Evolutionary conservation across 306 rosid species (phyloP), one percentile per base, ranked within the genome.

Genomic region (Rosa chinensis): DNA sequence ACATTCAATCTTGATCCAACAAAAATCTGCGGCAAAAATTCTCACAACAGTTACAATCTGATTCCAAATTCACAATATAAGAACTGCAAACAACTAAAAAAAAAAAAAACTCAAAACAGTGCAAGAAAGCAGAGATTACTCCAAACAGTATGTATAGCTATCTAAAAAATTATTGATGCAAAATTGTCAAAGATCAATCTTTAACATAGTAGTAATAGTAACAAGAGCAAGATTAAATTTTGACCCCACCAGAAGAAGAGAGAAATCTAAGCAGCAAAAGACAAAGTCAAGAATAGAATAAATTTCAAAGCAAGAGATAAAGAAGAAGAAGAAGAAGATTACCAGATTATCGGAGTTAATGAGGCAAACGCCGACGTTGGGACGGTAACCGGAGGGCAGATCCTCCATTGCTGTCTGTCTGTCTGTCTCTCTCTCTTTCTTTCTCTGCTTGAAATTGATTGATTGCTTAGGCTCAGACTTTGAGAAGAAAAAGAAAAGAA

Each of bases 311-410:
- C 63, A 56, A 56, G 52, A 52, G n/a, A 63, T 12, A 18, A 68
- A 66, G 35, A 3, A 20, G 50, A 10, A 67, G 67, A 55, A 58
- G 23, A 61, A 66, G 70, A 66, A 12, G 55, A 70, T 48, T 73
- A 94, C 99, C 97, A 88, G 92, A 76, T 86, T 86, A 66, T 92
- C 88, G 4, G 88, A 86, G 82, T 92, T 95, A 85, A 93, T 88
- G 86, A 95, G 97, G 84, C 99, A 95, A 80, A 95, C 95, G 59
- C 99, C 99, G 59, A 95, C 96, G 97, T 95, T 95, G 59, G 99
- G 99, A 75, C 98, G 99, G 75, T 95, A 95, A 71, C 99, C 99
- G 79, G 85, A 79, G 12, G 99, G 99, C 32, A 95, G 93, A 88
- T 78, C 89, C 73, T 95, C 98, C 99, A 95, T 94, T 79, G 80